A percentile compares a stretch with the other conserved stretches of the same genome.
phyloP scores from a whole-genome alignment of 2,329 filamentous ascomycete genomes.

The Trichophyton verrucosum region DNA sequence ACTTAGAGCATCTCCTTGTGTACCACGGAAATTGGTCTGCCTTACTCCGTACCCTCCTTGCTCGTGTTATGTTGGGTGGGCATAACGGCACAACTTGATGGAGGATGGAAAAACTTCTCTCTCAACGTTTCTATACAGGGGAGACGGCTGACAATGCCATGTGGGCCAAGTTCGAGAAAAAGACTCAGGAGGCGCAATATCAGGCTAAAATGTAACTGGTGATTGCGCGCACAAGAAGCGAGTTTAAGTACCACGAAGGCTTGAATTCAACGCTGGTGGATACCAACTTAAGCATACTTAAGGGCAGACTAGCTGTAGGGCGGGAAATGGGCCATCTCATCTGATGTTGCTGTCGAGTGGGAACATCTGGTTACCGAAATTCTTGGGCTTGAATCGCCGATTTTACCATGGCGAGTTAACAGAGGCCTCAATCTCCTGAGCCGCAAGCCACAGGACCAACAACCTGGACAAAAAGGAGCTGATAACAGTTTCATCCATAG shows the following conservation, averaged over 20 bases:
- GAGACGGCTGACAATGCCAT: background rate
- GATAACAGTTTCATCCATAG: background rate
- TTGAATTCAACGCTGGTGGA: background rate
- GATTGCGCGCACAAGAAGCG: background rate
- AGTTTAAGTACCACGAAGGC: background rate
- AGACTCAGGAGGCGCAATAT: background rate
- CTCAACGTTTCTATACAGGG: background rate
- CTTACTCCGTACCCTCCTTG: background rate
- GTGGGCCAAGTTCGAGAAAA: background rate
- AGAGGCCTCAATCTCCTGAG: background rate
- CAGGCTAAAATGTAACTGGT: background rate
- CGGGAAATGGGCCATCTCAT: background rate
- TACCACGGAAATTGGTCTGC: background rate
- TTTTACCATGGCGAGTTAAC: background rate
- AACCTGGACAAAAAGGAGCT: background rate
- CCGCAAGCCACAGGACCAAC: background rate
- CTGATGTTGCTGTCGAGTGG: background rate
- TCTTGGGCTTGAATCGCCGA: background rate
- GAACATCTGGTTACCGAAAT: background rate
- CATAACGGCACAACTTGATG: background rate
- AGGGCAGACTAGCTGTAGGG: background rate
- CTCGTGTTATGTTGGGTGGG: background rate
- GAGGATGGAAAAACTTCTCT: background rate
- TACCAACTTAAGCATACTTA: background rate
- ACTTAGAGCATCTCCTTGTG: background rate